These are phyloP conservation scores for Phytophthora europaea DNA, from an alignment of 352 stramenopile species.

Conservation along the genomic window DNA sequence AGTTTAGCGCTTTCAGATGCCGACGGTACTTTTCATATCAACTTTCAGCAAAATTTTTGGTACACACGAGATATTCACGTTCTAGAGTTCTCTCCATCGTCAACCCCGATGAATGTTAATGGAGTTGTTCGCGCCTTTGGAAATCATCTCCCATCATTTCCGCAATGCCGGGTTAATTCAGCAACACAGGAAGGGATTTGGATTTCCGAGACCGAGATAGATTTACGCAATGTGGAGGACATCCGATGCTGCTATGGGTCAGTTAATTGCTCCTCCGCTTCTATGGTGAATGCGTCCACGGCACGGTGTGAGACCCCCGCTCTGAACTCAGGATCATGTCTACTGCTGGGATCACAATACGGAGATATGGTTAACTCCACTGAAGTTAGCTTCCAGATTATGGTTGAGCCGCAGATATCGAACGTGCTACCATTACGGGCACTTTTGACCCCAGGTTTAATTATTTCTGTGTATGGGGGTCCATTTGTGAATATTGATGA, in stretches of 20 bases:
- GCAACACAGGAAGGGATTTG: slow-evolving; percentile 17
- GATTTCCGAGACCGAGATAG: slow-evolving; percentile 35
- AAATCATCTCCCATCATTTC: slow-evolving; percentile 26
- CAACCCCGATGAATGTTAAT: slow-evolving; percentile 51
- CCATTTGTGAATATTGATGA: slow-evolving; percentile 27
- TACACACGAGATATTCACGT: slow-evolving; percentile 41
- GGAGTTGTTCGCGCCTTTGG: slow-evolving; percentile 41
- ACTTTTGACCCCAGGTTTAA: slow-evolving; percentile 18
- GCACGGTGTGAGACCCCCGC: slow-evolving; percentile 36
- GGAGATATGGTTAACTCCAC: slow-evolving; percentile 44
- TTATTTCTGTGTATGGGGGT: slow-evolving; percentile 37
- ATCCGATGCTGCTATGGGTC: slow-evolving; percentile 47
- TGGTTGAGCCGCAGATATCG: slow-evolving; percentile 21
- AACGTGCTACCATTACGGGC: slow-evolving; percentile 34
- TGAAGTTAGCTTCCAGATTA: slow-evolving; percentile 38
- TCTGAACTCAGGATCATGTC: slow-evolving; percentile 9
- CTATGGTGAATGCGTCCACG: slow-evolving; percentile 19
- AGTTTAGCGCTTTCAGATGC: slow-evolving; percentile 37
- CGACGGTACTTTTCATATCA: slow-evolving; percentile 27
- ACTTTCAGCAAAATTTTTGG: slow-evolving; percentile 40
- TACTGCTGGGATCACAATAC: slow-evolving; percentile 26
- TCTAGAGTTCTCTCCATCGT: slow-evolving; percentile 16
- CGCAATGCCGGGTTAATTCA: slow-evolving; percentile 35
- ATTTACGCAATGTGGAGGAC: slow-evolving; percentile 9
- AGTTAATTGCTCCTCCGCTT: slow-evolving; percentile 26